Conservation (phyloP, 257 asterid species). For the Parsonsia alboflavescens region DNA sequence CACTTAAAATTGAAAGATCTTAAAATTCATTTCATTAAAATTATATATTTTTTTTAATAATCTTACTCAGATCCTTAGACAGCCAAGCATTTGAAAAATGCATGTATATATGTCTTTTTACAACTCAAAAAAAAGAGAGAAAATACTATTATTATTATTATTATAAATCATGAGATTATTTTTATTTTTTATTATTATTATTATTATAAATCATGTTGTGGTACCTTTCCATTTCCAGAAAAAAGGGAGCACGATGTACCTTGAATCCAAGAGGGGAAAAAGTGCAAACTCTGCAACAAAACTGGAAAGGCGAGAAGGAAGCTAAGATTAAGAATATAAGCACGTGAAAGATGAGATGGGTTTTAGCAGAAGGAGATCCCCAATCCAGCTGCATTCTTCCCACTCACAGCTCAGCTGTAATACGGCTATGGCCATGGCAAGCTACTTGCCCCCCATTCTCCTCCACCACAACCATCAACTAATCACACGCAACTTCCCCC, state of each 20-base stretch:
- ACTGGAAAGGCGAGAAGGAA: conserved; percentile 3
- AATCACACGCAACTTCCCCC: neutral
- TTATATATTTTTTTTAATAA: too few species aligned
- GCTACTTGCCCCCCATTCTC: neutral
- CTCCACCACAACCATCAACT: neutral
- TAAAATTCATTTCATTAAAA: too few species aligned
- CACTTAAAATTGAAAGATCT: too few species aligned
- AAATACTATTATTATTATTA: too few species aligned
- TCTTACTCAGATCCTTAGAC: too few species aligned
- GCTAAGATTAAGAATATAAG: conserved; percentile 4
- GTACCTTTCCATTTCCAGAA: neutral
- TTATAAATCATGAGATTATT: too few species aligned
- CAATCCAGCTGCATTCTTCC: conserved; percentile 16
- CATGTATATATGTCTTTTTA: too few species aligned
- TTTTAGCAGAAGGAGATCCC: conserved; percentile 2
- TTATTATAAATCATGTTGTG: too few species aligned
- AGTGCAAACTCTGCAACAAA: neutral
- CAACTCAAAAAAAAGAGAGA: too few species aligned
- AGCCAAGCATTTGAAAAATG: too few species aligned
- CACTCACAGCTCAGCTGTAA: conserved; percentile 14
- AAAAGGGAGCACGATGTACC: neutral
- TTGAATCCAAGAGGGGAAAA: neutral
- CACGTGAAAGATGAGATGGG: conserved; percentile 17
- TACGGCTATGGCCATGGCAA: neutral
- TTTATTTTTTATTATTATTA: too few species aligned